Evolutionary conservation across 1,139 yeast genomes (phyloP).

Genomic region (Sugiyamaella novakii): DNA sequence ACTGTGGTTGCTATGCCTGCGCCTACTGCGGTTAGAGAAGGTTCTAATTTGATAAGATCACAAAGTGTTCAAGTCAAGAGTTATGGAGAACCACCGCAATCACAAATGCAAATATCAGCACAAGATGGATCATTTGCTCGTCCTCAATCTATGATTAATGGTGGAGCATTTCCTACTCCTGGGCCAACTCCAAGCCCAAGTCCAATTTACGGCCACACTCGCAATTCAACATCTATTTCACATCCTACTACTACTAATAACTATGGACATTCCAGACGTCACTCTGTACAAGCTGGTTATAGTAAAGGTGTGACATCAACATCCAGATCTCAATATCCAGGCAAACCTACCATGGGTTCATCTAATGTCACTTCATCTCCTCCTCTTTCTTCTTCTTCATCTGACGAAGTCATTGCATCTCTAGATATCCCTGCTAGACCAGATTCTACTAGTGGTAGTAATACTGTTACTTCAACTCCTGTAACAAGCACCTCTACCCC

Average conservation of each 20-base stretch:
- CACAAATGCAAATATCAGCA: neutral
- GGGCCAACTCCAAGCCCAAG: constrained; percentile 7
- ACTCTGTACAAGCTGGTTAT: constrained; percentile 36
- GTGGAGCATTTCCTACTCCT: constrained; percentile 13
- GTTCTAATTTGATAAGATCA: constrained; percentile 26
- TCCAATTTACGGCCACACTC: constrained; percentile 6
- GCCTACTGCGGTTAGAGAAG: constrained; percentile 14
- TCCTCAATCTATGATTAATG: constrained; percentile 18
- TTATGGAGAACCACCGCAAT: neutral
- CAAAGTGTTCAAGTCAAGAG: constrained; percentile 34
- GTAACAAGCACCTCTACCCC: constrained; percentile 2
- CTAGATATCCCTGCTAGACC: constrained; percentile 31
- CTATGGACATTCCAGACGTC: constrained; percentile 32
- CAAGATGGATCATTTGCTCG: constrained; percentile 1
- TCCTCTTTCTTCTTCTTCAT: constrained; percentile 23
- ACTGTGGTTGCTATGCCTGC: constrained; percentile 17
- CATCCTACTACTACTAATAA: constrained; percentile 10
- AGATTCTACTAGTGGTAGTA: constrained; percentile 9
- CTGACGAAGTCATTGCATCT: constrained; percentile 32
- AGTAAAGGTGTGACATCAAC: constrained; percentile 29
- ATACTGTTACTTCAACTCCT: constrained; percentile 6
- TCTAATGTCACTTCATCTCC: constrained; percentile 15
- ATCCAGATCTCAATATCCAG: constrained; percentile 20
- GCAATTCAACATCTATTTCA: neutral
- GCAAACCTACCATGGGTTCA: neutral